Conservation (phyloP, 495 filamentous ascomycete species). For the Penicillium simplicissimum region DNA sequence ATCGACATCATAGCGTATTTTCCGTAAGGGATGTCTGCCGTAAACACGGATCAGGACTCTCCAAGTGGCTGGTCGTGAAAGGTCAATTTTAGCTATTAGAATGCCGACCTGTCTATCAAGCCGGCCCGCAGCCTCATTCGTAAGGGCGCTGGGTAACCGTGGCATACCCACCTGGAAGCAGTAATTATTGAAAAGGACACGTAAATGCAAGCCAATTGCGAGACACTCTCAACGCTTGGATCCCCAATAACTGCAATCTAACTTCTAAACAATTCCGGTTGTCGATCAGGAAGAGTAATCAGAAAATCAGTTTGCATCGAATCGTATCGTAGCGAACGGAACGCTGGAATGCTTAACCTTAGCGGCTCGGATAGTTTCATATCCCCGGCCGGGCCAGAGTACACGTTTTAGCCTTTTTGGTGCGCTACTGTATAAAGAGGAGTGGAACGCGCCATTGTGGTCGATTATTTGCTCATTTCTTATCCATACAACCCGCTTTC, state of each 20-base stretch:
- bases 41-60: no score
- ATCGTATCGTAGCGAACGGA: not conserved
- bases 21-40: no score
- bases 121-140: not conserved
- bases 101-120: not conserved
- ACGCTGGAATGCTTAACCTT: not conserved
- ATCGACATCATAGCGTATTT: no score
- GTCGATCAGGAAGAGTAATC: not conserved
- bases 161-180: not conserved
- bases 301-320: not conserved
- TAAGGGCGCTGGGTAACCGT: not conserved
- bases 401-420: not conserved
- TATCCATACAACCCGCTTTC: not conserved
- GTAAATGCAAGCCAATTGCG: not conserved
- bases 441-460: not conserved
- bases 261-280: not conserved
- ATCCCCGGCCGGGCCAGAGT: conserved; percentile 8
- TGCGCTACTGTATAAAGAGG: not conserved
- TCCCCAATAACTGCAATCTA: not conserved
- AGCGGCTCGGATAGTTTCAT: conserved; percentile 16
- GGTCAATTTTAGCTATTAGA: not conserved
- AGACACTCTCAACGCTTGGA: not conserved
- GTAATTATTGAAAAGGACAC: not conserved
- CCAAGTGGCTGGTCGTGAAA: no score
- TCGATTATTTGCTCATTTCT: not conserved